Conservation (phyloP, 345 rosid species). For the Salix caprea region DNA sequence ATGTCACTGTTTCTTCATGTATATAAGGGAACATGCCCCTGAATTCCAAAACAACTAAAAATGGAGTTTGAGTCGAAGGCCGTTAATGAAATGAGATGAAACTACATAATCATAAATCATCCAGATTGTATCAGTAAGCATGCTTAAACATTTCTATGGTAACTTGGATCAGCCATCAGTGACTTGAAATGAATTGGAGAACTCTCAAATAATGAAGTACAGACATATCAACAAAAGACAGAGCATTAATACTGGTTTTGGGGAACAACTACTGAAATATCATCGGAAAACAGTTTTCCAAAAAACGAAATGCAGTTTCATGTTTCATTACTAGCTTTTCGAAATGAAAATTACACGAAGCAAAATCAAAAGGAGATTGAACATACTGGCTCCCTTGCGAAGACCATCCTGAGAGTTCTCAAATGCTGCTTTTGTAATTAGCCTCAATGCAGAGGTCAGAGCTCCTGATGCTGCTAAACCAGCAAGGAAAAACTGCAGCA, state of each 20-base stretch:
- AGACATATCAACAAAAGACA: not conserved
- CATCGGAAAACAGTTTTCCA: not conserved
- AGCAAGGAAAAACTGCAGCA: slow-evolving; percentile 51
- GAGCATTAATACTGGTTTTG: not conserved
- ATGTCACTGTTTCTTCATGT: too few species aligned
- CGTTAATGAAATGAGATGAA: too few species aligned
- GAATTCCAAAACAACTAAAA: too few species aligned
- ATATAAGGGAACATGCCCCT: too few species aligned
- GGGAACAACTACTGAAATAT: not conserved
- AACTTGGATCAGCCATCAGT: not conserved
- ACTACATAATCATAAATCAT: too few species aligned
- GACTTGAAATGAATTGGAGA: not conserved
- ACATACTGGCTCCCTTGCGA: slow-evolving; percentile 81
- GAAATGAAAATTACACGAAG: not conserved
- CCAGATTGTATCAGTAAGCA: too few species aligned
- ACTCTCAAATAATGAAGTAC: not conserved
- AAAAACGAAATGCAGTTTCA: not conserved
- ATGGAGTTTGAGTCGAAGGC: too few species aligned
- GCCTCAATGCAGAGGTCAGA: slow-evolving; percentile 60
- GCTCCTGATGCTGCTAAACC: slow-evolving; percentile 77
- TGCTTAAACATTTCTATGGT: not conserved
- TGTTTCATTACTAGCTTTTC: not conserved
- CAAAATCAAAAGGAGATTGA: not conserved
- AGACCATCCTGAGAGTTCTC: slow-evolving; percentile 54
- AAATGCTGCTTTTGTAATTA: slow-evolving; percentile 73